These are phyloP conservation scores for Tolypocladium endophyticum DNA, from an alignment of 2,329 filamentous ascomycete genomes.

Conservation along the genomic window DNA sequence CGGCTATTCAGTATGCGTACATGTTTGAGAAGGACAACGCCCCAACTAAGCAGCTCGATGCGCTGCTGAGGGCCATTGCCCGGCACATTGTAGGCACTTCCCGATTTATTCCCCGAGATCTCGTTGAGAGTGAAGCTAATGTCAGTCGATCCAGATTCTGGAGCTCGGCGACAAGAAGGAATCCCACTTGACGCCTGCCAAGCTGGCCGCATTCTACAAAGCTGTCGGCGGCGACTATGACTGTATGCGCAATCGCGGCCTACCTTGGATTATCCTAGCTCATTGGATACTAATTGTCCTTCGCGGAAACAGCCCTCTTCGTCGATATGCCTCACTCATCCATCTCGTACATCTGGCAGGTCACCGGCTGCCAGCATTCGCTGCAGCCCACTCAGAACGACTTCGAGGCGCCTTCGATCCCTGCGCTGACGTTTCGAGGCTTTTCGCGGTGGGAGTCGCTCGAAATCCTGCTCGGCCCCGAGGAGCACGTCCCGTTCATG, in stretches of 20 bases:
- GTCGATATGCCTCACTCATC: conserved; percentile 60
- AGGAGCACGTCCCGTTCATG: conserved; percentile 77
- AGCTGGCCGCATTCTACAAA: conserved; percentile 69
- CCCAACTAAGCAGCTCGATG: conserved; percentile 55
- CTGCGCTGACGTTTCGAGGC: conserved; percentile 70
- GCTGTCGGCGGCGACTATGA: conserved; percentile 68
- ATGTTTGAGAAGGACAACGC: conserved; percentile 59
- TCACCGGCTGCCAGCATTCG: conserved; percentile 80
- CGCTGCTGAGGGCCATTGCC: conserved; percentile 58
- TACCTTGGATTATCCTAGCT: background rate
- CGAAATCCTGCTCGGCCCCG: conserved; percentile 75
- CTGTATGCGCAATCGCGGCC: conserved; percentile 25
- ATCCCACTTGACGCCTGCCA: conserved; percentile 48
- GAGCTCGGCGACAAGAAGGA: conserved; percentile 48
- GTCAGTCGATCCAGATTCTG: conserved; percentile 29
- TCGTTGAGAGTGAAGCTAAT: background rate
- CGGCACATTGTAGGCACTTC: conserved; percentile 55
- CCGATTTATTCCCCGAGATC: background rate
- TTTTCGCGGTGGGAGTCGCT: conserved; percentile 94
- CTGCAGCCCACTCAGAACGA: conserved; percentile 66
- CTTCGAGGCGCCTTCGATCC: conserved; percentile 66
- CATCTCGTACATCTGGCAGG: conserved; percentile 87
- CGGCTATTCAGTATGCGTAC: conserved; percentile 44
- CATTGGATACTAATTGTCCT: background rate
- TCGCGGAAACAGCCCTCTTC: conserved; percentile 51